Evolutionary conservation across 208 protist species (phyloP).

Genomic region (Wallacemonas sp.): DNA sequence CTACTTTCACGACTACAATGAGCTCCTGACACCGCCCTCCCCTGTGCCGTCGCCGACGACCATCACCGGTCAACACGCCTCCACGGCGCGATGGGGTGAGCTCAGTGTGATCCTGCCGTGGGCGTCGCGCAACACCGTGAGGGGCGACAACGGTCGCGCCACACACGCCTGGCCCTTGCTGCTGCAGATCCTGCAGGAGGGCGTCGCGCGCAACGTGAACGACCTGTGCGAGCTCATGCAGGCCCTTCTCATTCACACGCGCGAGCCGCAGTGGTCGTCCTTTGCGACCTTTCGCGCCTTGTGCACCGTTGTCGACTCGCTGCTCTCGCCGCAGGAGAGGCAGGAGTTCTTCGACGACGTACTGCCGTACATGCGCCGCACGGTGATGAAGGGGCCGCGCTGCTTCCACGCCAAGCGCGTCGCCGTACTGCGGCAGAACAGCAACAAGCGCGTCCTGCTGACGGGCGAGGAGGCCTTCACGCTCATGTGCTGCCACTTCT

Average conservation of each 20-base stretch:
- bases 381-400: conserved; percentile 27
- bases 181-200: conserved; percentile 20
- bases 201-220: conserved; percentile 6
- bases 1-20: conserved; percentile 1
- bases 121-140: conserved; percentile 22
- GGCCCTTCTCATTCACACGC: conserved; percentile 28
- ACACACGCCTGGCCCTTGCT: conserved; percentile 33
- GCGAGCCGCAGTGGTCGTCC: conserved; percentile 2
- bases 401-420: conserved; percentile 22
- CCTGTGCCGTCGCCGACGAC: not conserved
- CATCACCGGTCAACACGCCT: not conserved
- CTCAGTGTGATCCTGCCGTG: conserved; percentile 47
- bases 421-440: conserved; percentile 29
- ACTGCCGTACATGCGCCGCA: conserved; percentile 64
- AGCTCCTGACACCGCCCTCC: not conserved
- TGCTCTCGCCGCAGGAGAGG: conserved; percentile 27
- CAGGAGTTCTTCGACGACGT: conserved; percentile 42
- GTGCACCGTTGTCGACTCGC: conserved; percentile 23
- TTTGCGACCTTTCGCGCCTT: conserved; percentile 26
- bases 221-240: conserved; percentile 37
- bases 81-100: conserved; percentile 11
- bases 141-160: conserved; percentile 3
- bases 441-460: conserved; percentile 27
- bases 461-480: conserved; percentile 33
- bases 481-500: conserved; percentile 64